Evolutionary conservation across 306 rosid genomes (phyloP).

Genomic region (Vicia faba): DNA sequence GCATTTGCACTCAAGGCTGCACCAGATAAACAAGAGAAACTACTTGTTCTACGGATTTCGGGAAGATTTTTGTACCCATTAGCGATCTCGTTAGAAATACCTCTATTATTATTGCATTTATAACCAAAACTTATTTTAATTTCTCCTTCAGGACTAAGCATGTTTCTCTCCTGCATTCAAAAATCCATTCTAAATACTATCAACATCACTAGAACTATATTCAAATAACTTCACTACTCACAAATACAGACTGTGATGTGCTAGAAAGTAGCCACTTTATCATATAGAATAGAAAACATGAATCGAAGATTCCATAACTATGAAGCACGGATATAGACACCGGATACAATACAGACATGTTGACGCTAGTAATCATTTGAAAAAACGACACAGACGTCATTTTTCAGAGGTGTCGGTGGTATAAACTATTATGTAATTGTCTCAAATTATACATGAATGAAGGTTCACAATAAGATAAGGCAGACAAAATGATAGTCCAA

Average conservation of each 20-base stretch:
- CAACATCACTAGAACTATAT: slow-evolving; percentile 9
- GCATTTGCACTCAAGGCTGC: slow-evolving; percentile 98
- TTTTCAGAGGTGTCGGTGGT: no score
- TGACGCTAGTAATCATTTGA: no score
- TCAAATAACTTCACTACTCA: not conserved
- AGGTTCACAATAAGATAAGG: not conserved
- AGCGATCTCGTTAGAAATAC: slow-evolving; percentile 45
- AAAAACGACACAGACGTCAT: no score
- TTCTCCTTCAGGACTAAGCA: slow-evolving; percentile 69
- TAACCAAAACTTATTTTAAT: slow-evolving; percentile 95
- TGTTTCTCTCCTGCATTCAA: slow-evolving; percentile 46
- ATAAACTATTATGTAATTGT: not conserved
- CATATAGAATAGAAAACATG: not conserved
- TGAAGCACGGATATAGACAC: no score
- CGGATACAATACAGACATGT: no score
- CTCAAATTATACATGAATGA: slow-evolving; percentile 16
- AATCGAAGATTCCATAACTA: not conserved
- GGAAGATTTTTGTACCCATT: no score
- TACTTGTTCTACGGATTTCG: slow-evolving; percentile 68
- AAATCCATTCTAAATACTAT: slow-evolving; percentile 34
- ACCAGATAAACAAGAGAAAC: slow-evolving; percentile 97
- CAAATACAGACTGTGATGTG: not conserved
- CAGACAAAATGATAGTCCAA: slow-evolving; percentile 9
- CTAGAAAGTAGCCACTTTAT: not conserved
- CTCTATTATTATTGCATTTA: slow-evolving; percentile 64